A percentile compares a stretch with the other conserved stretches of the same genome.
phyloP scores from a whole-genome alignment of 2,329 filamentous ascomycete species.

The Colletotrichum navitas region DNA sequence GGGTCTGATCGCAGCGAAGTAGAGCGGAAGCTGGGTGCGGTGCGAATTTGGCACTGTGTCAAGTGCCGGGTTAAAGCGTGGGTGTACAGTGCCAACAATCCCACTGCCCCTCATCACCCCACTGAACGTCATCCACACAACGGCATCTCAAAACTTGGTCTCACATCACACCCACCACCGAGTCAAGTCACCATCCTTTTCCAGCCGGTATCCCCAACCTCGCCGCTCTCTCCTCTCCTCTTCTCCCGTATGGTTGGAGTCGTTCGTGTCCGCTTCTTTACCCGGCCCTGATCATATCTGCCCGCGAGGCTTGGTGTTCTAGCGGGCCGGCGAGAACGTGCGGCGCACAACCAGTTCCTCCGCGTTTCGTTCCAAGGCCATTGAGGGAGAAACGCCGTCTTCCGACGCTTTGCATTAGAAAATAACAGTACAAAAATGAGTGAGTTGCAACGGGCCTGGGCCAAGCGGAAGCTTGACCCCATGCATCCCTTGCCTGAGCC shows the following conservation, averaged over 20 bases:
- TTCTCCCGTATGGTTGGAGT: neutral
- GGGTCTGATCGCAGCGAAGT: neutral
- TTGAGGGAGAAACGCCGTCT: neutral
- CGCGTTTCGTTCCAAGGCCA: neutral
- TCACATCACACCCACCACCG: slow-evolving; percentile 15
- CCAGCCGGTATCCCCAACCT: neutral
- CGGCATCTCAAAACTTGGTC: slow-evolving; percentile 31
- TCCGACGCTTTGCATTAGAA: neutral
- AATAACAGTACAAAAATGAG: slow-evolving; percentile 70
- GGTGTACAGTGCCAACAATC: slow-evolving; percentile 2
- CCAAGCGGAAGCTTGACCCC: slow-evolving; percentile 78
- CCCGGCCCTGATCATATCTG: neutral
- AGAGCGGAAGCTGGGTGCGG: neutral
- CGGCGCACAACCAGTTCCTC: slow-evolving; percentile 3
- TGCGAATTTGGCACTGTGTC: neutral
- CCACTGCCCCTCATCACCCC: slow-evolving; percentile 39
- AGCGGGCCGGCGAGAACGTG: slow-evolving; percentile 6
- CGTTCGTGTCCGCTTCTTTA: neutral
- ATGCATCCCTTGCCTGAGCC: slow-evolving; percentile 64
- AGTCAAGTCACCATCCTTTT: neutral
- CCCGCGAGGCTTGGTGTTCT: slow-evolving; percentile 4
- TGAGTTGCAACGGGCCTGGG: slow-evolving; percentile 83
- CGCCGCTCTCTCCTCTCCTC: slow-evolving; percentile 3
- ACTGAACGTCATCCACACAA: slow-evolving; percentile 40
- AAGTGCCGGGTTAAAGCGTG: fast-evolving